Evolutionary conservation across 176 grass and related monocot genomes (phyloP).

Genomic region (Chrysopogon serrulatus): DNA sequence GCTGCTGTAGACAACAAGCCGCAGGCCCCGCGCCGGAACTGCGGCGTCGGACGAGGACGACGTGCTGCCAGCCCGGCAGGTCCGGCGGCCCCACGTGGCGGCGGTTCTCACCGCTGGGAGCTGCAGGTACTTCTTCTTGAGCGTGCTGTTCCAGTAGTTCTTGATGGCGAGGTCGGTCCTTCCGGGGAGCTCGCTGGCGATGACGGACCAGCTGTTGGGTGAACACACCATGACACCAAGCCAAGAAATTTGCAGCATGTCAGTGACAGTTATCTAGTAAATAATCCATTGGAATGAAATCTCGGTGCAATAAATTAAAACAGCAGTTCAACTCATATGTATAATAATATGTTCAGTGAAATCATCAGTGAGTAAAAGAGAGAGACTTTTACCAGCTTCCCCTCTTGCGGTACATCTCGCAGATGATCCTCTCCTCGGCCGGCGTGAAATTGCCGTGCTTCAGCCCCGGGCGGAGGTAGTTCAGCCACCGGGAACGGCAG

Average conservation of each 20-base stretch:
- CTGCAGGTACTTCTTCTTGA: slow-evolving; percentile 35
- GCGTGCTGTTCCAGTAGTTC: slow-evolving; percentile 74
- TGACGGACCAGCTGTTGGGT: slow-evolving; percentile 45
- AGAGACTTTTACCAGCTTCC: slow-evolving; percentile 41
- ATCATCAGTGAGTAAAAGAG: background rate
- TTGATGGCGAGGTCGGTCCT: slow-evolving; percentile 58
- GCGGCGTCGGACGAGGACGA: slow-evolving; percentile 20
- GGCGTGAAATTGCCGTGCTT: slow-evolving; percentile 40
- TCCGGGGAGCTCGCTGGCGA: slow-evolving; percentile 39
- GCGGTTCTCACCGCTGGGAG: background rate
- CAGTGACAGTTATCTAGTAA: background rate
- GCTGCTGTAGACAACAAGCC: background rate
- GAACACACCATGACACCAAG: background rate
- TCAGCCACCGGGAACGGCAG: slow-evolving; percentile 58
- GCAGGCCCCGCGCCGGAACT: background rate
- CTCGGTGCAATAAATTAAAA: background rate
- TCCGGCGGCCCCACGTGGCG: background rate
- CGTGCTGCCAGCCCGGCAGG: background rate
- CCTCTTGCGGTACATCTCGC: slow-evolving; percentile 33
- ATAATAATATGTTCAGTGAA: background rate
- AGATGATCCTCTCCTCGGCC: slow-evolving; percentile 45
- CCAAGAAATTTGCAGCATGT: background rate
- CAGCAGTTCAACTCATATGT: too few relatives aligned
- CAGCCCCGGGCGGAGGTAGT: slow-evolving; percentile 56
- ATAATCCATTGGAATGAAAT: background rate